Evolutionary conservation across 148 eudicot genomes (phyloP), one percentile per base, ranked within the genome.

Genomic region (Diospyros lotus): DNA sequence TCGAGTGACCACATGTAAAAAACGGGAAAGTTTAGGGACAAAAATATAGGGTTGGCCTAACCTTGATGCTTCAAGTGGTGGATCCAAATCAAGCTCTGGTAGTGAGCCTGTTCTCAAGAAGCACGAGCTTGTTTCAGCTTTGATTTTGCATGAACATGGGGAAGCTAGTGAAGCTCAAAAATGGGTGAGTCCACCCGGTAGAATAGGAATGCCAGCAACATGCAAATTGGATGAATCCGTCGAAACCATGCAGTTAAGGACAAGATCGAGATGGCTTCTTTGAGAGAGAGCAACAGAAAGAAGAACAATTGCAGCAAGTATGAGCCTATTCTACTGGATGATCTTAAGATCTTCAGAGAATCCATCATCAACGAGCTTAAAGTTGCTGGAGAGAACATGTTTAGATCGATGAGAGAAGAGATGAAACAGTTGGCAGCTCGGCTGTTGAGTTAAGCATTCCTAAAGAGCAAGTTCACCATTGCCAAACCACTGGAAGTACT

Each of bases 51-150:
- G 0, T 28, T 28, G 28, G 28, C 28, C 0, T 28, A 28, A 28
- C 50, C 53, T 53, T 28, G 89, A 90, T 78, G 86, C 93, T 51
- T 84, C 87, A 12, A 86, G 88, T 41, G 81, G 87, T 53, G 89
- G 86, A 50, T 81, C 84, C 6, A 76, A 79, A 79, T 82, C 91
- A 58, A 67, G 38, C 69, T 78, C 87, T 51, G 43, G 72, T 38
- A 63, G 76, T 67, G 85, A 78, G 66, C 84, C 80, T 39, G 76
- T 70, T 71, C 75, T 46, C 18, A 84, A 79, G 76, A 85, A 86
- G 60, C 86, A 77, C 18, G 78, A 78, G 39, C 44, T 77, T 48
- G 75, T 80, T 66, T 44, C 82, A 28, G 15, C 63, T 75, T 61
- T 70, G 44, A 38, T 76, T 59, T 76, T 77, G 18, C 82, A 80